These are phyloP conservation scores for Chlamydomonas sphaeroides DNA, from an alignment of 139 green algal species.

Conservation along the genomic window DNA sequence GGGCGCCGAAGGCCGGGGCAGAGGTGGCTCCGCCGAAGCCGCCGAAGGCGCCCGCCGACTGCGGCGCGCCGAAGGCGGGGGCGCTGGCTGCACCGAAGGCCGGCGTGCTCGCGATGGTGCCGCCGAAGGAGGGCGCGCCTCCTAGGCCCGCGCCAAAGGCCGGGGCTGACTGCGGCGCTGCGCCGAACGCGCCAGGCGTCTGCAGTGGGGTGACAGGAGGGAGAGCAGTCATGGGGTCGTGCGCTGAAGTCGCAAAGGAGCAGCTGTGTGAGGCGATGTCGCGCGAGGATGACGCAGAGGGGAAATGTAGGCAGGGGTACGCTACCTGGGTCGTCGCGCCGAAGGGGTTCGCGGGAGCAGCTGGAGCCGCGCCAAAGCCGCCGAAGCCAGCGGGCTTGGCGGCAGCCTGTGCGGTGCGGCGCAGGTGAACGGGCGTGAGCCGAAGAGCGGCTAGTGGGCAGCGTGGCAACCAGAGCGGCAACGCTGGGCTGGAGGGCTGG, in stretches of 20 bases:
- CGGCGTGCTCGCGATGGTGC: background rate
- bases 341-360: conserved; percentile 41
- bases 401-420: conserved; percentile 33
- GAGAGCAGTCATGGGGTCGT: background rate
- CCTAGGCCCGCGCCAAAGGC: conserved; percentile 50
- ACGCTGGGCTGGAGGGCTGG: too few species aligned
- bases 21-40: conserved; percentile 50
- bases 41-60: conserved; percentile 57
- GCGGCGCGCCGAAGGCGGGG: conserved; percentile 63
- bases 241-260: too few species aligned
- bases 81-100: conserved; percentile 59
- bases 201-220: too few species aligned
- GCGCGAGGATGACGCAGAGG: too few species aligned
- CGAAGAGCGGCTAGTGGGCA: too few species aligned
- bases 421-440: too few species aligned
- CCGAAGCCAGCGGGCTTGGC: conserved; percentile 35
- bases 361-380: conserved; percentile 25
- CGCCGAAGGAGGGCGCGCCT: conserved; percentile 53
- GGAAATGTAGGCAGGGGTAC: too few species aligned
- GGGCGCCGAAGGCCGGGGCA: conserved; percentile 57
- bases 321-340: conserved; percentile 29
- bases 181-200: conserved; percentile 46
- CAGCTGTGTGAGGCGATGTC: too few species aligned
- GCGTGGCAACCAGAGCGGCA: too few species aligned
- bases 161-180: conserved; percentile 16